phyloP scores from a whole-genome alignment of 768 basidiomycete species.

The Leccinum incarnatum region DNA sequence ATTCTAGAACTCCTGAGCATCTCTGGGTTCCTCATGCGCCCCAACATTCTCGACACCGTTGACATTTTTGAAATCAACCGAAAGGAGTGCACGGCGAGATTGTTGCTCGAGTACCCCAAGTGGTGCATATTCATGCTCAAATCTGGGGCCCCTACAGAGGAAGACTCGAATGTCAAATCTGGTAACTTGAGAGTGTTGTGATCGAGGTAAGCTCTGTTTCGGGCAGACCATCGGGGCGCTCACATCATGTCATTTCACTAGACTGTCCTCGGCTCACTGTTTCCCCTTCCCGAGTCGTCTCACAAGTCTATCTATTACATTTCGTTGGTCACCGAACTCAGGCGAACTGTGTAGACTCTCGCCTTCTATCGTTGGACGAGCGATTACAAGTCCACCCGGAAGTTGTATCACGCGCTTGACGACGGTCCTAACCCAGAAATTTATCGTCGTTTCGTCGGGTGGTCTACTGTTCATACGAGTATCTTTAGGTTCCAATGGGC shows the following conservation, averaged over 20 bases:
- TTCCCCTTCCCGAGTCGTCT: slow-evolving; percentile 60
- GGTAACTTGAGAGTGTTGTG: slow-evolving; percentile 86
- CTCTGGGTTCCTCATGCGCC: slow-evolving; percentile 76
- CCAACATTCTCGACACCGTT: slow-evolving; percentile 67
- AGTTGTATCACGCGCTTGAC: slow-evolving; percentile 69
- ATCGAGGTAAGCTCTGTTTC: slow-evolving; percentile 60
- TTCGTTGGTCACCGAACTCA: slow-evolving; percentile 81
- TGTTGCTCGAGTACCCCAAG: slow-evolving; percentile 81
- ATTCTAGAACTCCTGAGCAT: slow-evolving; percentile 74
- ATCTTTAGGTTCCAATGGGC: slow-evolving; percentile 95
- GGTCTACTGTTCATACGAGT: slow-evolving; percentile 95
- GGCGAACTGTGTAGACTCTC: slow-evolving; percentile 70
- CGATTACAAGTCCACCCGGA: slow-evolving; percentile 84
- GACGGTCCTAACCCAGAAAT: slow-evolving; percentile 87
- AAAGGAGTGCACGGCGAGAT: slow-evolving; percentile 80
- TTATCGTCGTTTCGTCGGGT: slow-evolving; percentile 80
- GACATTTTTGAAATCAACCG: slow-evolving; percentile 96
- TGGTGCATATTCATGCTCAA: slow-evolving; percentile 79
- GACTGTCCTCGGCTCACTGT: slow-evolving; percentile 70
- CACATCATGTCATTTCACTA: slow-evolving; percentile 29
- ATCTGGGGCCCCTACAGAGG: slow-evolving; percentile 54
- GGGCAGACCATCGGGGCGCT: background rate
- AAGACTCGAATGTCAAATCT: slow-evolving; percentile 60
- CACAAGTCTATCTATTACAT: slow-evolving; percentile 51
- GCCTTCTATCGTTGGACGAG: slow-evolving; percentile 88